phyloP scores from a whole-genome alignment of 371 early-diverging fungal genomes.

The Syncephalastrum monosporum region DNA sequence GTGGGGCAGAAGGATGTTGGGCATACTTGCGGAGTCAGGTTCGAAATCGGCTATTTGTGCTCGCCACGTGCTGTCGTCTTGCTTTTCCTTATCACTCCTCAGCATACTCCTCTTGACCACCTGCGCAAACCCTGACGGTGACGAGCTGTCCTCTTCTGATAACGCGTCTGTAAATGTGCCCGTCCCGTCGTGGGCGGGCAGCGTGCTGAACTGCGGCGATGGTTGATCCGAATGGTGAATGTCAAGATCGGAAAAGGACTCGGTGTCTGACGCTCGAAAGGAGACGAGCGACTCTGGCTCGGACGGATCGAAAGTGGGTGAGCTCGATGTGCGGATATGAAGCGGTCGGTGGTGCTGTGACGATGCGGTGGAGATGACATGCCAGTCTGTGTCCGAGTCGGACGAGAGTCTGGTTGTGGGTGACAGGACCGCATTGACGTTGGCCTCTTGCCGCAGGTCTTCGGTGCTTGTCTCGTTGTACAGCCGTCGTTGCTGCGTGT shows the following conservation, averaged over 20 bases:
- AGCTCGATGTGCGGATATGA: slow-evolving; percentile 9
- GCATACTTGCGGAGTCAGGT: slow-evolving; percentile 26
- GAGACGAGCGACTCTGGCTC: slow-evolving; percentile 36
- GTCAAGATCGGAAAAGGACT: slow-evolving; percentile 28
- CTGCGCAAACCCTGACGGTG: slow-evolving; percentile 19
- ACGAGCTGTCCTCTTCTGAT: slow-evolving; percentile 17
- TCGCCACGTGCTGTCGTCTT: slow-evolving; percentile 5
- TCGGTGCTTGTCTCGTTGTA: no score
- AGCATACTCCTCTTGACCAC: slow-evolving; percentile 7
- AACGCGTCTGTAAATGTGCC: slow-evolving; percentile 37
- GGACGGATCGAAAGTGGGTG: slow-evolving; percentile 26
- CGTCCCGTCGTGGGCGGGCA: slow-evolving; percentile 52
- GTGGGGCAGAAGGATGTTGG: slow-evolving; percentile 35
- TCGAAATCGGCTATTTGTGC: slow-evolving; percentile 18
- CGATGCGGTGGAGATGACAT: slow-evolving; percentile 39
- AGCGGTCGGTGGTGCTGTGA: slow-evolving; percentile 9
- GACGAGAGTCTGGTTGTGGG: slow-evolving; percentile 19
- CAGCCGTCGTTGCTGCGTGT: no score
- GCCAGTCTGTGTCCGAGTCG: slow-evolving; percentile 51
- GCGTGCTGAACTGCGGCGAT: slow-evolving; percentile 16
- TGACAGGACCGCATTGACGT: slow-evolving; percentile 13
- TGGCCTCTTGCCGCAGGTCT: neutral
- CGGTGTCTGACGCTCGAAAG: slow-evolving; percentile 35
- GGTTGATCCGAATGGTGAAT: slow-evolving; percentile 9
- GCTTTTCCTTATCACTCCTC: slow-evolving; percentile 9